Evolutionary conservation across 805 yeast genomes (phyloP), one percentile per base, ranked within the genome.

Genomic region (Wickerhamiella cacticola): DNA sequence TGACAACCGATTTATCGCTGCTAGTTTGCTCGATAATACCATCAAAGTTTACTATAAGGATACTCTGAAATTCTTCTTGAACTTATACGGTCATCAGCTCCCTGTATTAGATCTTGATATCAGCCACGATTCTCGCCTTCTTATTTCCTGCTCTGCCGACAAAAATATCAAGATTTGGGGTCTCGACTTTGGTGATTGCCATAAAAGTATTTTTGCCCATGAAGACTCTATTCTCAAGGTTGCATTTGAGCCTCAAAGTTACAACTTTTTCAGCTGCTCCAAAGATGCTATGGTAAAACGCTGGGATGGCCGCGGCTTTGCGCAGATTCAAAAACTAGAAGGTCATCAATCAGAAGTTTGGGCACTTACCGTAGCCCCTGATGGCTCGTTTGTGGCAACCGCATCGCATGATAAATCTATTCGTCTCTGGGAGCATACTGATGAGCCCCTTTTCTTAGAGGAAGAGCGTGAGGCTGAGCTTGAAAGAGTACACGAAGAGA

Each of bases 281-380:
- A 92, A 92, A 60, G 99, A 92, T 65, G 87, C 83, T 12, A 65
- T 81, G 51, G 75, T 92, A 48, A 92, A 92, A 65, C 87, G 86
- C 64, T 92, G 99, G 99, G 99, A 92, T 64, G 99, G 97, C 55
- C 94, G 84, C 58, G 92, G 92, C 65, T 92, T 92, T 63, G 96
- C 85, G 57, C 83, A 89, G 63, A 78, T 92, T 52, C 97, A 92
- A 64, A 84, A 82, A 58, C 69, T 92, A 26, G 74, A 77, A 7
- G 88, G 82, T 4, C 97, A 92, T 63, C 94, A 86, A 50, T 75
- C 86, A 49, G 97, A 92, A 66, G 94, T 92, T 21, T 92, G 97
- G 98, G 75, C 86, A 34, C 62, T 92, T 43, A 81, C 88, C n/a
- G 74, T 89, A 15, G 78, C 94, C 51, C 64, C 66, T 22, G 59